A percentile compares a stretch with the other conserved stretches of the same genome.
phyloP scores from a whole-genome alignment of 352 stramenopile species.

The Pilasporangium apinafurcum region DNA sequence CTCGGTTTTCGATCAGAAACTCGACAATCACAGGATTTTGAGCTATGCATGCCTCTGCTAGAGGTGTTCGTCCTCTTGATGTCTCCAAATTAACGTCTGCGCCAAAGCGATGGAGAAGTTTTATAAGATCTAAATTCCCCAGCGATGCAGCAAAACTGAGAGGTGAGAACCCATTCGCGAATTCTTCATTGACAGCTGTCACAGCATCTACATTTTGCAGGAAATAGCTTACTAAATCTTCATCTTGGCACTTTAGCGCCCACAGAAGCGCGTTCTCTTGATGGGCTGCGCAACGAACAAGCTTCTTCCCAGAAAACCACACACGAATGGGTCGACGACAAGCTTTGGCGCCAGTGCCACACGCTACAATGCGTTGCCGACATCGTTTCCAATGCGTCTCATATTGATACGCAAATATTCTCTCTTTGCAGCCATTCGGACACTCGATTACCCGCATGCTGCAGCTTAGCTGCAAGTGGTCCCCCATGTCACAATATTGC shows the following conservation, averaged over 20 bases:
- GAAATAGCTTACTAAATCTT: slow-evolving; percentile 61
- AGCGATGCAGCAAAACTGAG: slow-evolving; percentile 44
- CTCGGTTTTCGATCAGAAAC: slow-evolving; percentile 54
- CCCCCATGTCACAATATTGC: slow-evolving; percentile 16
- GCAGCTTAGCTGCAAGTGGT: slow-evolving; percentile 42
- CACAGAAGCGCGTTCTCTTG: slow-evolving; percentile 44
- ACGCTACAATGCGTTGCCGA: slow-evolving; percentile 51
- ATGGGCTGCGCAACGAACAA: slow-evolving; percentile 48
- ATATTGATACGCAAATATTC: slow-evolving; percentile 54
- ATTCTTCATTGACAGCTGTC: slow-evolving; percentile 44
- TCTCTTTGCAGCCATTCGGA: slow-evolving; percentile 44
- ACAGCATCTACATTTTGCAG: slow-evolving; percentile 30
- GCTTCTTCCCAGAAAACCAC: slow-evolving; percentile 32
- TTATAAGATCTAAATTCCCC: slow-evolving; percentile 32
- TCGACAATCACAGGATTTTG: slow-evolving; percentile 38
- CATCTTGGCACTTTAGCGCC: slow-evolving; percentile 52
- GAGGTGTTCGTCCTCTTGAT: slow-evolving; percentile 49
- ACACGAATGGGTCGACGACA: slow-evolving; percentile 55
- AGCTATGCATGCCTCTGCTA: slow-evolving; percentile 54
- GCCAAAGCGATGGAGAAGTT: slow-evolving; percentile 54
- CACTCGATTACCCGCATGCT: slow-evolving; percentile 54
- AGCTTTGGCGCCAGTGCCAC: slow-evolving; percentile 36
- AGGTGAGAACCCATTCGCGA: slow-evolving; percentile 59
- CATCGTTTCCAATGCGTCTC: slow-evolving; percentile 56
- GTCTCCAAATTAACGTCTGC: slow-evolving; percentile 69